Conservation (phyloP, 2,329 filamentous ascomycete genomes). For the Emmonsiellopsis sp. region DNA sequence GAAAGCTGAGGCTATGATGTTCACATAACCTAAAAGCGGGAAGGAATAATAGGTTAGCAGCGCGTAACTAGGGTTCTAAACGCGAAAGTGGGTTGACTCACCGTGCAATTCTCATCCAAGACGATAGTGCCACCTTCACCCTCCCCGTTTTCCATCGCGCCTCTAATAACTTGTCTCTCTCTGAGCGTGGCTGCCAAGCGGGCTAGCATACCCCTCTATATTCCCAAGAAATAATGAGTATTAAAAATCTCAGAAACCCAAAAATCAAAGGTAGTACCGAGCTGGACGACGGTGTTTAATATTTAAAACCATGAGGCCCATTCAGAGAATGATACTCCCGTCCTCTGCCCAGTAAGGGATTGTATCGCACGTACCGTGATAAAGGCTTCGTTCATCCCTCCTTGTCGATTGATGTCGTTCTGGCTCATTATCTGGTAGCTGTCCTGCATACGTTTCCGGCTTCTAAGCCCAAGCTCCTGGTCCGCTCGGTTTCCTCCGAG, state of each 20-base stretch:
- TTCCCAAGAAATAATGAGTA: constrained; percentile 12
- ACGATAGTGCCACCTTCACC: constrained; percentile 26
- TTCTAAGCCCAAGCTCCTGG: constrained; percentile 40
- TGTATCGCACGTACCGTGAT: constrained; percentile 41
- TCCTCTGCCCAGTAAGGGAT: constrained; percentile 12
- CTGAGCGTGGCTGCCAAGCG: constrained; percentile 35
- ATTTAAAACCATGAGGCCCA: constrained; percentile 15
- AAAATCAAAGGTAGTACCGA: not conserved
- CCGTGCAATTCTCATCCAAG: constrained; percentile 37
- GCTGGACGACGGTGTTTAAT: not conserved
- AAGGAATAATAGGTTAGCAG: not conserved
- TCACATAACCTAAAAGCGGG: constrained; percentile 8
- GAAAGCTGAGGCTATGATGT: not conserved
- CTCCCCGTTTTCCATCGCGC: constrained; percentile 14
- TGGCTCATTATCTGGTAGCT: constrained; percentile 53
- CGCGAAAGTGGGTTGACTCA: constrained; percentile 18
- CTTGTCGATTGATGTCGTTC: constrained; percentile 53
- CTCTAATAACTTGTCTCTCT: constrained; percentile 23
- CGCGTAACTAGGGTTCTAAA: too few relatives aligned
- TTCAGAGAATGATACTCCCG: constrained; percentile 16
- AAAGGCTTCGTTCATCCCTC: constrained; percentile 48
- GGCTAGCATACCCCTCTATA: constrained; percentile 39
- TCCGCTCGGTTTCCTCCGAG: constrained; percentile 18
- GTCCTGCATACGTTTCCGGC: constrained; percentile 50
- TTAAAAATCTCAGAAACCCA: not conserved